Evolutionary conservation across 2,329 filamentous ascomycete species (phyloP), one percentile per base, ranked within the genome.

Genomic region (Chaetothyriales sp.): DNA sequence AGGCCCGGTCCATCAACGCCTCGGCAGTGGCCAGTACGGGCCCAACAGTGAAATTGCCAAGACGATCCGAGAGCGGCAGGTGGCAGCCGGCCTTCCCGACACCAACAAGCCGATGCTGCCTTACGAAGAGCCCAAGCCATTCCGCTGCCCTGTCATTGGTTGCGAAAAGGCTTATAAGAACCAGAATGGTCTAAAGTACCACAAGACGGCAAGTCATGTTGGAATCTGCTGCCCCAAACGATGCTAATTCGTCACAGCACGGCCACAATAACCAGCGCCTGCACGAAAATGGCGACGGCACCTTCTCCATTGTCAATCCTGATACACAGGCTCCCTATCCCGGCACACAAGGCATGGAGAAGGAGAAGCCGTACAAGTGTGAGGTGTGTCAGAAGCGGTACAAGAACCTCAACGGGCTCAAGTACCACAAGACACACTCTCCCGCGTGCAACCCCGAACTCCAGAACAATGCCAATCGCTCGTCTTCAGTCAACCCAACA

Each of bases 121-220:
- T 53, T 84, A 84, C 15, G 90, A 97, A 66, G 90, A 98, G 66
- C 88, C 94, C 63, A 98, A 97, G 70, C 92, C 92, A 0, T 98
- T 95, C 76, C 86, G 89, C 66, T 98, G 92, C 64, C 92, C 92
- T 1, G 92, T 98, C 48, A 94, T 98, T 66, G 92, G 92, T 5
- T 98, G 92, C 64, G 92, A 61, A 47, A 98, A 98, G 75, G 90
- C 92, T 0, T 98, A 98, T 73, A 98, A 98, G 77, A 98, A 98
- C 68, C 92, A 97, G 67, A 98, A 98, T 61, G 92, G 92, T 48
- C 76, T 98, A 52, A 98, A 97, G 79, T 98, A 88, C 62, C 81
- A 85, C 70, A 84, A 84, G 70, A 73, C 77, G 64, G 77, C 80
- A 71, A 69, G 76, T 72, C 18, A 3, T 20, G 10, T 20, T 46